Base-by-base conservation (phyloP, 345 rosid species). In the Linum trigynum region DNA sequence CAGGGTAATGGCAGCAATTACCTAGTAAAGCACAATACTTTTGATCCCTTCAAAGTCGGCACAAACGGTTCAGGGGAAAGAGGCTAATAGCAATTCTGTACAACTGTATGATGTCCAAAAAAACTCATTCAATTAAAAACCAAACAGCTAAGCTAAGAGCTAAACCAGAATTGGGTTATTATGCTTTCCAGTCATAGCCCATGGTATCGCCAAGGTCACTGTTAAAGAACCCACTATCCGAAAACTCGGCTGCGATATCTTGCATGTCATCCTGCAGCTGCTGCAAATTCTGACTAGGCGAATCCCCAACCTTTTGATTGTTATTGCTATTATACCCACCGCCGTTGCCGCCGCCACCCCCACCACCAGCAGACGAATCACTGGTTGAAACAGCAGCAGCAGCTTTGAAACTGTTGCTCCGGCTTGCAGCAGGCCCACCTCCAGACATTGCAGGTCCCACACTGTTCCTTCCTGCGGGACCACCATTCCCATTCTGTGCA, bases 191-290 rank as follows among this genome's bases (percentile, higher is more conserved):
- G 16, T 76, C 80, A 68, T 82, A 86, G 63, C 32, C 32, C 32
- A 23, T 23, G 1, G 32, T 23, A 23, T 23, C 32, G 32, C 85
- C 97, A 70, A 84, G 76, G 70, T 85, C 96, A 57, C 58, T 80
- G 85, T 80, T 81, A 79, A 90, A 90, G 69, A 84, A 82, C 9
- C 82, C 89, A 59, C 76, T 76, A 35, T 84, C 86, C 2, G 73
- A 58, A 72, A 92, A 85, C 72, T 80, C 94, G 32, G 80, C 79
- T 57, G 85, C 81, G 65, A 89, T 81, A 73, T 90, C 94, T 4
- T 82, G 77, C 48, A 84, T 67, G 57, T 88, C 98, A 16, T 81
- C 89, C 63, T 71, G 85, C 72, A 81, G 59, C 50, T 77, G 3
- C 53, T 48, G 53, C 32, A 23, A 23, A 23, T 23, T 23, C 32